Conservation (phyloP, 306 rosid genomes). For the Argentina anserina region DNA sequence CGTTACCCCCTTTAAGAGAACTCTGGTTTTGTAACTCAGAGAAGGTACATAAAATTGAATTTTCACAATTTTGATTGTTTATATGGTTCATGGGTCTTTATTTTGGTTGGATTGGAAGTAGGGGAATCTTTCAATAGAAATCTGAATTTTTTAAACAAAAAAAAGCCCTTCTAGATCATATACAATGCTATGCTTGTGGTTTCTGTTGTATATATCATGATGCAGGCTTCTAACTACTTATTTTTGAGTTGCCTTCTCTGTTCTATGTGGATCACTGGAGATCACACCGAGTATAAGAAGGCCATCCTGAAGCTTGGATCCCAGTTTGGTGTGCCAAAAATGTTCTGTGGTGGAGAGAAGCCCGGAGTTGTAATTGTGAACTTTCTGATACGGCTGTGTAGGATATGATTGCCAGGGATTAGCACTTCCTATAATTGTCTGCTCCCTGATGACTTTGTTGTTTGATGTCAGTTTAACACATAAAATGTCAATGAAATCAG, state of each 20-base stretch:
- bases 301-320: conserved; percentile 5
- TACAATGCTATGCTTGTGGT: neutral
- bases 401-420: neutral
- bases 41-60: neutral
- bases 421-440: neutral
- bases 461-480: neutral
- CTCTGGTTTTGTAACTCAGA: neutral
- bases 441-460: neutral
- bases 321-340: neutral
- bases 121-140: neutral
- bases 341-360: neutral
- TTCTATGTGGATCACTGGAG: neutral
- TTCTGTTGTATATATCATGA: conserved; percentile 1
- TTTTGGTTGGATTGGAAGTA: neutral
- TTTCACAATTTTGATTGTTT: neutral
- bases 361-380: neutral
- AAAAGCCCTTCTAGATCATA: neutral
- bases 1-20: neutral
- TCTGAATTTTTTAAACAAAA: too few species aligned
- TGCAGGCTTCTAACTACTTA: conserved; percentile 1
- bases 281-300: too few species aligned
- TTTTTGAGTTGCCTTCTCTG: neutral
- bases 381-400: neutral
- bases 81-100: neutral
- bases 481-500: neutral